phyloP scores from a whole-genome alignment of 1,284 basidiomycete genomes.

The Rhodotorula sp. region DNA sequence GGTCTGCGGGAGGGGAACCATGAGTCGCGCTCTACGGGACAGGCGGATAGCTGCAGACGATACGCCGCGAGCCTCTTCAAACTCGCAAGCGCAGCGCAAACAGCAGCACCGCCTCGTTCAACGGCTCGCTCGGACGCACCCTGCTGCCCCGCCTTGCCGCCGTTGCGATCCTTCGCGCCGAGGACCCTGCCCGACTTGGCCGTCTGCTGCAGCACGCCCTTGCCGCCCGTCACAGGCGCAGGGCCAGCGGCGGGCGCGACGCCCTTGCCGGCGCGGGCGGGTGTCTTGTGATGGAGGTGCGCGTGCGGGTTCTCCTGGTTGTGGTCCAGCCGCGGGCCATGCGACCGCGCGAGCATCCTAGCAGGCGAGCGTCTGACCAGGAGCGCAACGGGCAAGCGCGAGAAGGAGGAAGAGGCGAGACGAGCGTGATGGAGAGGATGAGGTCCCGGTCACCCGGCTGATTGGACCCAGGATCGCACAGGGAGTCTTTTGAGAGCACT shows the following conservation, averaged over 20 bases:
- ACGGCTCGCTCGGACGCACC: constrained; percentile 4
- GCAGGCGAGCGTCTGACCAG: not conserved
- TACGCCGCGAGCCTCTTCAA: too few species aligned
- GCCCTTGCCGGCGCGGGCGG: constrained; percentile 21
- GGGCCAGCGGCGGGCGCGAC: not conserved
- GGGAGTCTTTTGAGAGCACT: too few species aligned
- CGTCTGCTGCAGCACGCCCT: constrained; percentile 12
- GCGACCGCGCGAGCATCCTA: constrained; percentile 18
- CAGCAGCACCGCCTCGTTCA: not conserved
- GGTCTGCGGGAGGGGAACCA: not conserved
- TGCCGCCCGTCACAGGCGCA: constrained; percentile 14
- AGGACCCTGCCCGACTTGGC: constrained; percentile 17
- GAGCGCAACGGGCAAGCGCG: too few species aligned
- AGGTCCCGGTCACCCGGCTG: too few species aligned
- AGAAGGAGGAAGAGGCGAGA: not conserved
- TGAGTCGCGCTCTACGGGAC: too few species aligned
- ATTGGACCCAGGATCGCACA: too few species aligned
- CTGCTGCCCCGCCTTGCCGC: not conserved
- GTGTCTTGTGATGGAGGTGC: constrained; percentile 22
- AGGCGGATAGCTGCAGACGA: not conserved
- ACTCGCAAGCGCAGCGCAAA: not conserved
- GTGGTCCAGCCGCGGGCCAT: constrained; percentile 7
- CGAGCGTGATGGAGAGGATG: too few species aligned
- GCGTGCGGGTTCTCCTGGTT: constrained; percentile 21
- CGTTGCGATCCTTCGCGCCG: constrained; percentile 21